Evolutionary conservation across 2,329 filamentous ascomycete genomes (phyloP).

Genomic region (Colletotrichum echinochloae): DNA sequence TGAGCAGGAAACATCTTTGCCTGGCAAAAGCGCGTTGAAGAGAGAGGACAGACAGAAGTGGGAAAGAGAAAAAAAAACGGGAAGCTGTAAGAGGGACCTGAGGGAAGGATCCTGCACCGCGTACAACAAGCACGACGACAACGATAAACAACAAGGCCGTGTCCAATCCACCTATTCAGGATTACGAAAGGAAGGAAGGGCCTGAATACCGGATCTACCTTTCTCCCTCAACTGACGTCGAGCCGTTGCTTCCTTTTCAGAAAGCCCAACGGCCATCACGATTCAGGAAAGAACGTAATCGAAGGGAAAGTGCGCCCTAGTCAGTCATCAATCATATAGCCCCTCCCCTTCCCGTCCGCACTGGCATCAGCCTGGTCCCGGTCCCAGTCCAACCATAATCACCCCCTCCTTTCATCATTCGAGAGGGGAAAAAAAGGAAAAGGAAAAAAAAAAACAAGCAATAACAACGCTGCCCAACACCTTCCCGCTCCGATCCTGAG

Average conservation of each 20-base stretch:
- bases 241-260: slow-evolving; percentile 8
- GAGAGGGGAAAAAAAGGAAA: slow-evolving; percentile 3
- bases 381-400: slow-evolving; percentile 11
- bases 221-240: slow-evolving; percentile 10
- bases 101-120: slow-evolving; percentile 3
- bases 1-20: neutral
- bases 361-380: slow-evolving; percentile 33
- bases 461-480: slow-evolving; percentile 17
- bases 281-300: slow-evolving; percentile 30
- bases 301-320: slow-evolving; percentile 33
- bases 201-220: neutral
- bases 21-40: slow-evolving; percentile 3
- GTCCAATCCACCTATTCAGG: neutral
- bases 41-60: neutral
- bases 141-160: neutral
- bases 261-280: slow-evolving; percentile 28
- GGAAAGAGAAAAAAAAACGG: neutral
- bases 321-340: slow-evolving; percentile 36
- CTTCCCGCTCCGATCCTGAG: slow-evolving; percentile 14
- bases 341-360: slow-evolving; percentile 32
- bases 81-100: neutral
- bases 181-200: slow-evolving; percentile 14
- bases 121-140: neutral
- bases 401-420: slow-evolving; percentile 24
- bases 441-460: slow-evolving; percentile 9